These are phyloP conservation scores for Ganoderma multipileum DNA, from an alignment of 1,284 basidiomycete genomes.

Conservation along the genomic window DNA sequence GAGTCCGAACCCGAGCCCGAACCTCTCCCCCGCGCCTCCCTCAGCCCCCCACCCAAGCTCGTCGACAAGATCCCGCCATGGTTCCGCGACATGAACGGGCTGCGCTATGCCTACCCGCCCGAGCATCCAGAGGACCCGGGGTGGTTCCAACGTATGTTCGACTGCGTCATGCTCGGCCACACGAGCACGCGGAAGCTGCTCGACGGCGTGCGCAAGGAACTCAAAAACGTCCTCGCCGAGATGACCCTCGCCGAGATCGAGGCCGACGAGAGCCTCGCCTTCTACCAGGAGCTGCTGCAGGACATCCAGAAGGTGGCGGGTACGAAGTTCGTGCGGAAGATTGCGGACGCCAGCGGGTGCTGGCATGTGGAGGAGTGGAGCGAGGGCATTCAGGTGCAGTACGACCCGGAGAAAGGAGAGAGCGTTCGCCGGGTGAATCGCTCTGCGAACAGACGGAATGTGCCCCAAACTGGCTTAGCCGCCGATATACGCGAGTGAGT, in stretches of 20 bases:
- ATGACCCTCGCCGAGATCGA: slow-evolving; percentile 15
- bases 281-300: slow-evolving; percentile 2
- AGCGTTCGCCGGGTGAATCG: not conserved
- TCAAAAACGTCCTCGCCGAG: not conserved
- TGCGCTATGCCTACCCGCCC: slow-evolving; percentile 20
- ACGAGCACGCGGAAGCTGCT: not conserved
- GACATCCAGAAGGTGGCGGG: not conserved
- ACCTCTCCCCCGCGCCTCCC: not conserved
- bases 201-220: not conserved
- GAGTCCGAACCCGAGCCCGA: not conserved
- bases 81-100: slow-evolving; percentile 5
- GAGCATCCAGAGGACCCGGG: slow-evolving; percentile 2
- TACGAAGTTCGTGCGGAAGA: not conserved
- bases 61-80: not conserved
- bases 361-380: not conserved
- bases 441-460: not conserved
- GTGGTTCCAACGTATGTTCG: slow-evolving; percentile 20
- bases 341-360: not conserved
- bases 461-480: not conserved
- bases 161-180: not conserved
- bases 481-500: not conserved
- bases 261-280: slow-evolving; percentile 3
- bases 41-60: slow-evolving; percentile 2
- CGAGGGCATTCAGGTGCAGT: not conserved
- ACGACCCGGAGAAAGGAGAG: not conserved